Conservation (phyloP, 108 stramenopile genomes). For the Aureococcus anophagefferens region DNA sequence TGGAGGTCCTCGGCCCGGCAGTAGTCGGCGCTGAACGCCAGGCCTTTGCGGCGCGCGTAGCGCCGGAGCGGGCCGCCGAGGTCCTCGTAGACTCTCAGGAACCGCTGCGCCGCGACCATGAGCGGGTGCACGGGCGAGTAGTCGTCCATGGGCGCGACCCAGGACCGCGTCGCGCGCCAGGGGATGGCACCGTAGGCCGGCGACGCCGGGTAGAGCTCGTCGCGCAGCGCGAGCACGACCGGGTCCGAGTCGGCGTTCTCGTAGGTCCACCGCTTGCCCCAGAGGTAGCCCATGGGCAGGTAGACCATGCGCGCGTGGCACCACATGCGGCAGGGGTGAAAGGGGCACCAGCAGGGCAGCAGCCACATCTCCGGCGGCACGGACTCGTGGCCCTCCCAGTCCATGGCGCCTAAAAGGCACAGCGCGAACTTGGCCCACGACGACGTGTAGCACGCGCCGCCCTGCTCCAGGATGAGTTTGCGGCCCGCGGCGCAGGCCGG, state of each 20-base stretch:
- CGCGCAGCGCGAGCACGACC: conserved; percentile 53
- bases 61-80: conserved; percentile 59
- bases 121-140: conserved; percentile 76
- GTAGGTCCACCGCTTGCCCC: conserved; percentile 66
- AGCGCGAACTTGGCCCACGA: conserved; percentile 97
- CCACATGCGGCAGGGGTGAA: conserved; percentile 96
- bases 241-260: conserved; percentile 61
- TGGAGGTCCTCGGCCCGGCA: conserved; percentile 80
- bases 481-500: conserved; percentile 17
- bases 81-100: conserved; percentile 69
- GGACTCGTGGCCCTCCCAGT: conserved; percentile 67
- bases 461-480: conserved; percentile 64
- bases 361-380: conserved; percentile 96
- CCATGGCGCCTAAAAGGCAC: conserved; percentile 85
- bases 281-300: conserved; percentile 90
- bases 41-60: conserved; percentile 49
- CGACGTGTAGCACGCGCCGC: conserved; percentile 80
- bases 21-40: conserved; percentile 67
- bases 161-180: conserved; percentile 73
- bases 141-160: conserved; percentile 78
- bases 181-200: conserved; percentile 58
- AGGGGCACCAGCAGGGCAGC: conserved; percentile 92
- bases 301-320: conserved; percentile 98
- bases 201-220: conserved; percentile 48
- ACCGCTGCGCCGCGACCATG: conserved; percentile 73